Evolutionary conservation across 1,284 basidiomycete species (phyloP).

Genomic region (Malassezia brasiliensis): DNA sequence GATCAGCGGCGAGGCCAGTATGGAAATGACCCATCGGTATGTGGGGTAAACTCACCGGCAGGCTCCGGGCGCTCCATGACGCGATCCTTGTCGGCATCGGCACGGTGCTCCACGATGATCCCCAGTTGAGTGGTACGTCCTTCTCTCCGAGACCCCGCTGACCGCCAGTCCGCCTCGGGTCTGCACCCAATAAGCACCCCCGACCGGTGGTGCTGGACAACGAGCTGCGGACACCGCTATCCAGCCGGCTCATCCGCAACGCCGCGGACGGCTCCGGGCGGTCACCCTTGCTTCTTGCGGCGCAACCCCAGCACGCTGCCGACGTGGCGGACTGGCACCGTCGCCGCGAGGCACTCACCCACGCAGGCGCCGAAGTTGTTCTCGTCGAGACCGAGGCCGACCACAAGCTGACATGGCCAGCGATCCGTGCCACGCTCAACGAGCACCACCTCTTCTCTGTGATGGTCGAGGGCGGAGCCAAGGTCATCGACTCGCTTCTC

Average conservation of each 20-base stretch:
- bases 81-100: slow-evolving; percentile 82
- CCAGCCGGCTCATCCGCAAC: slow-evolving; percentile 66
- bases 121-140: slow-evolving; percentile 62
- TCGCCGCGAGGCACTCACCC: slow-evolving; percentile 32
- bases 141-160: not conserved
- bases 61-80: slow-evolving; percentile 64
- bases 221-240: slow-evolving; percentile 58
- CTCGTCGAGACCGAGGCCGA: slow-evolving; percentile 19
- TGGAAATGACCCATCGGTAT: slow-evolving; percentile 87
- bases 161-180: slow-evolving; percentile 30
- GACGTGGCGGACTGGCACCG: slow-evolving; percentile 3
- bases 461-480: slow-evolving; percentile 90
- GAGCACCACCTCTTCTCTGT: slow-evolving; percentile 58
- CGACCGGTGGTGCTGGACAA: slow-evolving; percentile 76
- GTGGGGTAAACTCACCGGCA: slow-evolving; percentile 21
- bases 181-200: slow-evolving; percentile 51
- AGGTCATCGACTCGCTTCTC: slow-evolving; percentile 69
- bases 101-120: slow-evolving; percentile 79
- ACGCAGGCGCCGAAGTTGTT: slow-evolving; percentile 50
- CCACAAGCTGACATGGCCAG: slow-evolving; percentile 11
- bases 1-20: slow-evolving; percentile 73
- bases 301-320: slow-evolving; percentile 16
- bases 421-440: slow-evolving; percentile 16
- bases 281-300: slow-evolving; percentile 62
- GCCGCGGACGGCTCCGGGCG: slow-evolving; percentile 57